Evolutionary conservation across 768 basidiomycete genomes (phyloP).

Genomic region (Rickenella mellea): DNA sequence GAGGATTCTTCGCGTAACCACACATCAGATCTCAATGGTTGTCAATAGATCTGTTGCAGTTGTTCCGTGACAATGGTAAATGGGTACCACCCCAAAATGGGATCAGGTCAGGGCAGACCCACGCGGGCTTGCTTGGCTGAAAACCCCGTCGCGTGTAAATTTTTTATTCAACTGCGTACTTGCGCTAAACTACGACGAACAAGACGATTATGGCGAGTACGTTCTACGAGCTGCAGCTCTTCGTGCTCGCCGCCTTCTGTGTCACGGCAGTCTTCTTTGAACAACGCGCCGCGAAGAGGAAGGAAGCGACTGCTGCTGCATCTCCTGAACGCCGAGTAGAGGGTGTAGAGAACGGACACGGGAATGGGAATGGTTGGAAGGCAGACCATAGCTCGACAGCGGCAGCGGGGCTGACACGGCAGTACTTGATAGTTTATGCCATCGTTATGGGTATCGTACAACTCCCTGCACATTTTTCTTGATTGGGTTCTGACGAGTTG

Average conservation of each 20-base stretch:
- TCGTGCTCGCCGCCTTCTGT: conserved; percentile 25
- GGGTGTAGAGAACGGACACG: conserved; percentile 22
- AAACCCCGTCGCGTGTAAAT: no score
- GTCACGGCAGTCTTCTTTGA: conserved; percentile 26
- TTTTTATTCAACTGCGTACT: no score
- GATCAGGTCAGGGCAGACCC: no score
- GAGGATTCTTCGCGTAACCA: not conserved
- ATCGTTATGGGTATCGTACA: conserved; percentile 68
- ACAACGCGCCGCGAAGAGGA: conserved; percentile 17
- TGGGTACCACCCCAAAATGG: no score
- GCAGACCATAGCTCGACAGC: conserved; percentile 15
- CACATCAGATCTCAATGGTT: no score
- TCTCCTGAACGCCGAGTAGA: conserved; percentile 11
- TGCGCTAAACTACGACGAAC: no score
- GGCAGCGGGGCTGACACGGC: conserved; percentile 23
- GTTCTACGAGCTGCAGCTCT: conserved; percentile 34
- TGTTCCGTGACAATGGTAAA: no score
- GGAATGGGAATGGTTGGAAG: conserved; percentile 6
- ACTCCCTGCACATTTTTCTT: conserved; percentile 5
- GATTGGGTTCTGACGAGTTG: not conserved
- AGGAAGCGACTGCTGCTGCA: conserved; percentile 7
- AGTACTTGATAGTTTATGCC: conserved; percentile 59
- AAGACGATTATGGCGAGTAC: no score
- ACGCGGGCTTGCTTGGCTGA: no score
- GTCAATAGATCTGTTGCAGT: no score